phyloP scores from a whole-genome alignment of 129 eudicot species.

The Glebionis coronaria region DNA sequence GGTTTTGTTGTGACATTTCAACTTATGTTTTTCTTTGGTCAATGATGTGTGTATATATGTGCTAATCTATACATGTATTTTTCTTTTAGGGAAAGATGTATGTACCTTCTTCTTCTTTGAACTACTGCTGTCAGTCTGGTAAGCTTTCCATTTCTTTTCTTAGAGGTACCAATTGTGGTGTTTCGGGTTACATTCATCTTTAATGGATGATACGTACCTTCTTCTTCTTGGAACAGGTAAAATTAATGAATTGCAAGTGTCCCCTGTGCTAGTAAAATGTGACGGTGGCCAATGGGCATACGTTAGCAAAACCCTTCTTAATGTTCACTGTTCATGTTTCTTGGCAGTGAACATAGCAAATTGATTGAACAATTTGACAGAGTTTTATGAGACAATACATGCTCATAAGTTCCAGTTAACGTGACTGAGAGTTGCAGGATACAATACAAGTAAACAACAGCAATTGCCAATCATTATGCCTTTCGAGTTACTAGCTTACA shows the following conservation, averaged over 20 bases:
- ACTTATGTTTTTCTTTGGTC: background rate
- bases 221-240: no score
- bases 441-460: background rate
- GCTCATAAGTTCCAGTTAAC: background rate
- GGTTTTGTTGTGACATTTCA: no score
- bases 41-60: conserved; percentile 3
- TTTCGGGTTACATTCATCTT: no score
- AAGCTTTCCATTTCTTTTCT: conserved; percentile 13
- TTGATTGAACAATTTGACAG: conserved; percentile 50
- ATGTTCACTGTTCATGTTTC: background rate
- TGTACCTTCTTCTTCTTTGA: conserved; percentile 93
- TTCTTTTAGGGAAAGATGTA: conserved; percentile 82
- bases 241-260: background rate
- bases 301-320: no score
- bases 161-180: background rate
- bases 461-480: conserved; percentile 5
- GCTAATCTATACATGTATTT: conserved; percentile 6
- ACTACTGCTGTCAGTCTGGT: conserved; percentile 98
- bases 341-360: conserved; percentile 54
- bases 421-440: conserved; percentile 14
- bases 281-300: no score
- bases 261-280: background rate
- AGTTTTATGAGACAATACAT: conserved; percentile 30
- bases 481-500: conserved; percentile 21
- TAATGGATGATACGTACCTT: no score